These are phyloP conservation scores for Petasospora fabianii DNA, from an alignment of 1,139 yeast species.

Conservation along the genomic window DNA sequence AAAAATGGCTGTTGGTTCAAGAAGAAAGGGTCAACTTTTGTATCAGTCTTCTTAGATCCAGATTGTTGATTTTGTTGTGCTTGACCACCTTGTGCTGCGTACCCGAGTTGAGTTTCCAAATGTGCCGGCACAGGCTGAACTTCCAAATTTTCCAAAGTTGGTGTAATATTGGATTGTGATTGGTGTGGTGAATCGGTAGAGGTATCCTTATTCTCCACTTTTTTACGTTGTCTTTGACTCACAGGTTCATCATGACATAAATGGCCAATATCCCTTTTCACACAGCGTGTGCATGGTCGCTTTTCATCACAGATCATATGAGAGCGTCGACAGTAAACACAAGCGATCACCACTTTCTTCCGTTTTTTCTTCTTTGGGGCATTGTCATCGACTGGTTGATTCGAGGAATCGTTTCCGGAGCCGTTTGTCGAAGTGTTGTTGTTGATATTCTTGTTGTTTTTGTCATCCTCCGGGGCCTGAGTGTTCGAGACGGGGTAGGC, in stretches of 20 bases:
- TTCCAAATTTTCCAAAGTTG: slow-evolving; percentile 19
- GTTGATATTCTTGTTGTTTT: slow-evolving; percentile 1
- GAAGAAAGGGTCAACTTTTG: slow-evolving; percentile 20
- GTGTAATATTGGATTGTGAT: slow-evolving; percentile 2
- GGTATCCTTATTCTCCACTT: slow-evolving; percentile 4
- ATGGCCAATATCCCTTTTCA: slow-evolving; percentile 85
- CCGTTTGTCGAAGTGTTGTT: neutral
- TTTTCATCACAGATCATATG: slow-evolving; percentile 91
- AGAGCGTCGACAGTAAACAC: slow-evolving; percentile 88
- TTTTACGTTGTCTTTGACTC: slow-evolving; percentile 21
- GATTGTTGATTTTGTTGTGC: neutral
- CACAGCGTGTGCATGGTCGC: slow-evolving; percentile 85
- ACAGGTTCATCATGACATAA: slow-evolving; percentile 71
- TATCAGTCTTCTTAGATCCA: slow-evolving; percentile 11
- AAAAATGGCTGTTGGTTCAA: slow-evolving; percentile 69
- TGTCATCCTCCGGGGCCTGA: no score
- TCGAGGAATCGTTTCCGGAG: neutral
- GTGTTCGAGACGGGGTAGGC: no score
- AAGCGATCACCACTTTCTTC: slow-evolving; percentile 57
- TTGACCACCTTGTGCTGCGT: slow-evolving; percentile 2
- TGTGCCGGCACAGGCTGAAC: slow-evolving; percentile 27
- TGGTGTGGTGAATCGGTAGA: slow-evolving; percentile 3
- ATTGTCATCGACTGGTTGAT: slow-evolving; percentile 5
- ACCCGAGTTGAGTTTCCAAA: slow-evolving; percentile 18
- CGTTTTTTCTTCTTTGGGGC: slow-evolving; percentile 30